Base-by-base conservation (phyloP, 495 filamentous ascomycete genomes). In the Parachaetomium inaequale region DNA sequence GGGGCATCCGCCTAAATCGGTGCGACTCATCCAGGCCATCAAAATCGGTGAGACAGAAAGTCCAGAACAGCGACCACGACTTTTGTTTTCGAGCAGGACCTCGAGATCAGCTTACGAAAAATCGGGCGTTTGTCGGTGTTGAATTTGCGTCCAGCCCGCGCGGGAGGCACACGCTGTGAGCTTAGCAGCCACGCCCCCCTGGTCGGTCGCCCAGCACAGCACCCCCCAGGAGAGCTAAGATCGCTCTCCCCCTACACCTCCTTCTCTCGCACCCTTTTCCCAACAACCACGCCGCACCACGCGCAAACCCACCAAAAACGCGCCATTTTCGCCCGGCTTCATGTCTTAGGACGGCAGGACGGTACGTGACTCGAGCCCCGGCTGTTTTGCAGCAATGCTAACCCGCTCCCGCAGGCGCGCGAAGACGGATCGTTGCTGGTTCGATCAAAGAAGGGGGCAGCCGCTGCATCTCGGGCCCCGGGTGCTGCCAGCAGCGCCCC, bases 381-480 rank as follows among this genome's bases (percentile, higher is more conserved):
- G 25, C 51, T 34, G 25, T 32, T 32, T 31, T 42, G 63, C 60
- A 67, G 57, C 60, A 50, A 68, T 61, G 64, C 71, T 72, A 71
- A 74, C 70, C 19, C 2, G 25, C 25, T 19, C 63, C 55, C 65
- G 67, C 72, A 75, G 73, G 64, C 65, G 64, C 68, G 68, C 64
- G 64, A 63, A 47, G 38, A 59, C 57, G 38, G 42, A 45, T 57
- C 38, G 63, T 63, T 64, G 65, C 62, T 64, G 62, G 53, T 58
- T 64, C 66, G 51, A 69, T 68, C 63, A 65, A 62, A 66, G 61
- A 70, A 71, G 68, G 72, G 70, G 67, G 62, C 61, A 43, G 53
- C 58, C 49, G 47, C 54, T 60, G 42, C 62, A 42, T 46, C 49
- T 57, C 38, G n/a, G 10, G 32, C 51, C 29, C 40, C 59, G 46